Conservation (phyloP, 768 basidiomycete genomes). For the Cystofilobasidium bisporidii region DNA sequence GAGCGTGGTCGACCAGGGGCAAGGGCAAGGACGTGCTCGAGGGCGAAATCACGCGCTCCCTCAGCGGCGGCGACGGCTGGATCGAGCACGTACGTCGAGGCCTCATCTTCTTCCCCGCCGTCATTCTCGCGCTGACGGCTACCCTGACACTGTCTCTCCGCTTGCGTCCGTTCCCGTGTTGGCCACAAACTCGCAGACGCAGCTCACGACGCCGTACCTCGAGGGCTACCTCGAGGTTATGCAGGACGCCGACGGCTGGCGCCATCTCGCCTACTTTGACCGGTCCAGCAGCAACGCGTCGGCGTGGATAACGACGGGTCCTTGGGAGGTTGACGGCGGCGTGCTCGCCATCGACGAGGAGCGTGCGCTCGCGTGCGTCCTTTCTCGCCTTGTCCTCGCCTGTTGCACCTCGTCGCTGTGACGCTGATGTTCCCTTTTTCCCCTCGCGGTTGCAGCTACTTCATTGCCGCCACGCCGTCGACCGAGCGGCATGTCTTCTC, state of each 20-base stretch:
- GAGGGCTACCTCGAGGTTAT: slow-evolving; percentile 80
- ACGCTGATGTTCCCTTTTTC: neutral
- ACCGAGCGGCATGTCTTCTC: slow-evolving; percentile 76
- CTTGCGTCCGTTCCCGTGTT: no score
- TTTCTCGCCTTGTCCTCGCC: neutral
- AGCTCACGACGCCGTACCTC: neutral
- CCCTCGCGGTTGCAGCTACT: slow-evolving; percentile 53
- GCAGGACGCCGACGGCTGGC: slow-evolving; percentile 68
- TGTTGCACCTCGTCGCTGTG: neutral
- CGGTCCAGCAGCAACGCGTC: slow-evolving; percentile 53
- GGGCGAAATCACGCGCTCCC: slow-evolving; percentile 56
- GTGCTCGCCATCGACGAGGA: slow-evolving; percentile 63
- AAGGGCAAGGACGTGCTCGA: slow-evolving; percentile 40
- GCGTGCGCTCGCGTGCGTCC: slow-evolving; percentile 62
- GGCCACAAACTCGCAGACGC: neutral
- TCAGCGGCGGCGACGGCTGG: slow-evolving; percentile 88
- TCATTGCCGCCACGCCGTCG: slow-evolving; percentile 72
- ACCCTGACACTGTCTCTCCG: no score
- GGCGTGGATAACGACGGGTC: slow-evolving; percentile 70
- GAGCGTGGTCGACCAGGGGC: neutral
- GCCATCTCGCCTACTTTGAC: slow-evolving; percentile 85
- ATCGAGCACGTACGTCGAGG: slow-evolving; percentile 71
- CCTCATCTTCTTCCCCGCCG: no score
- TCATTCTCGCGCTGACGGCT: no score
- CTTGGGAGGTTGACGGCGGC: slow-evolving; percentile 77